phyloP scores from a whole-genome alignment of 1,139 yeast species.

The Nematodospora anomalae region DNA sequence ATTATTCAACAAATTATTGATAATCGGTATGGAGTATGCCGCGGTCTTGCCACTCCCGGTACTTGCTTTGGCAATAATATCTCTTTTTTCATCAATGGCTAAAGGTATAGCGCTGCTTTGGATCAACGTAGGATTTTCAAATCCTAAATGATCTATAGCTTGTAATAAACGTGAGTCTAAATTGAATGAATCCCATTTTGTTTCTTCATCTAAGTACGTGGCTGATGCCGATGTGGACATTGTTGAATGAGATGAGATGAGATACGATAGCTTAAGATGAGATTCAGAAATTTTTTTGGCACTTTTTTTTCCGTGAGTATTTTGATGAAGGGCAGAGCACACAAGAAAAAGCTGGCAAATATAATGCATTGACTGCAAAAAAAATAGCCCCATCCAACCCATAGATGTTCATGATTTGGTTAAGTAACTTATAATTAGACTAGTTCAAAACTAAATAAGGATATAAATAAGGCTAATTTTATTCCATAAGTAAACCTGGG shows the following conservation, averaged over 20 bases:
- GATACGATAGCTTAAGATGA: slow-evolving; percentile 6
- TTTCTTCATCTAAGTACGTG: slow-evolving; percentile 67
- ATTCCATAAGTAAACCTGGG: no score
- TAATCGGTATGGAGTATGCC: slow-evolving; percentile 77
- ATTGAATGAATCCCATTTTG: slow-evolving; percentile 68
- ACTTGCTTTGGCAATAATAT: slow-evolving; percentile 82
- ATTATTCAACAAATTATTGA: slow-evolving; percentile 57
- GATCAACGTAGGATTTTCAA: slow-evolving; percentile 81
- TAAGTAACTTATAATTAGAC: no score
- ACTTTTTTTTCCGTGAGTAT: not conserved
- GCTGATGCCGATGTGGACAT: slow-evolving; percentile 49
- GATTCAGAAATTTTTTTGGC: slow-evolving; percentile 2
- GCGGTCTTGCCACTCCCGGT: slow-evolving; percentile 93
- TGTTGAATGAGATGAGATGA: slow-evolving; percentile 4
- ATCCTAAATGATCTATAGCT: slow-evolving; percentile 81
- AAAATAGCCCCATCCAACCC: no score
- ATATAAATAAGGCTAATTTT: no score
- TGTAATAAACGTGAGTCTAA: slow-evolving; percentile 82
- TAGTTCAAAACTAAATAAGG: no score
- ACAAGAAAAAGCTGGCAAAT: no score
- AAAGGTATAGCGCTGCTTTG: slow-evolving; percentile 92
- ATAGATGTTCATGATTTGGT: no score
- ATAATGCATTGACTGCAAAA: no score
- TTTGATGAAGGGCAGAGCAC: no score
- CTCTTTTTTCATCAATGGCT: slow-evolving; percentile 83